Base-by-base conservation (phyloP, 23 red algal species). In the Agarophyton chilense region DNA sequence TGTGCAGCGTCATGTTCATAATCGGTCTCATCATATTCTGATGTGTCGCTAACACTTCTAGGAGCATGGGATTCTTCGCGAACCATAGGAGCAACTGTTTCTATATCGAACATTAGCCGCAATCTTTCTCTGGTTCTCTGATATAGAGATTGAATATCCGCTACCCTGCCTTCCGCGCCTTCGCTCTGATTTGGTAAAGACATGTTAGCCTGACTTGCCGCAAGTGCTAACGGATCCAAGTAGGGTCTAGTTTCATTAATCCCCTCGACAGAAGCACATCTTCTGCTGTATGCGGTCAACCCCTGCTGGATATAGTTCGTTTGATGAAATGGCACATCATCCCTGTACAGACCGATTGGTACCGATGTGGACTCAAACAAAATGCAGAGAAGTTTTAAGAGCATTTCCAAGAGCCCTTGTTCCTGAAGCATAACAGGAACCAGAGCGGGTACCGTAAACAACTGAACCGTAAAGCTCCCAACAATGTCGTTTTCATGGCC, bases 361-460 rank as follows among this genome's bases (percentile, higher is more conserved):
- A 55, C 44, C 16, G 90, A 61, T n/a, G 35, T 41, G n/a, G 55
- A 60, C 65, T 89, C 83, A 70, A 96, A 89, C 21, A 92, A 21
- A 53, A 68, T 82, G 3, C 52, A 19, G 1, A 94, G 40, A 10
- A 94, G 51, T 42, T 75, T 66, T 12, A 98, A 21, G 0, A 98
- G 51, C 3, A 87, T 82, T 14, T 98, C 82, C 32, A 93, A 52
- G 17, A 98, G 66, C 24, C 95, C 95, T 31, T 66, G 75, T 13
- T 81, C 62, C 10, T 65, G 85, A 65, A 87, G 77, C 95, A 98
- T 98, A 10, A 92, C 32, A 4, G 95, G 95, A 50, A 98, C 84
- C 26, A 98, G 86, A 26, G 91, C 95, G 35, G 95, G 95, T 34
- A 98, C 95, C 11, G 95, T 98, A 71, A 98, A 92, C 12, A 98